Evolutionary conservation across 2,329 filamentous ascomycete genomes (phyloP), one percentile per base, ranked within the genome.

Genomic region (Pyricularia pennisetigena): DNA sequence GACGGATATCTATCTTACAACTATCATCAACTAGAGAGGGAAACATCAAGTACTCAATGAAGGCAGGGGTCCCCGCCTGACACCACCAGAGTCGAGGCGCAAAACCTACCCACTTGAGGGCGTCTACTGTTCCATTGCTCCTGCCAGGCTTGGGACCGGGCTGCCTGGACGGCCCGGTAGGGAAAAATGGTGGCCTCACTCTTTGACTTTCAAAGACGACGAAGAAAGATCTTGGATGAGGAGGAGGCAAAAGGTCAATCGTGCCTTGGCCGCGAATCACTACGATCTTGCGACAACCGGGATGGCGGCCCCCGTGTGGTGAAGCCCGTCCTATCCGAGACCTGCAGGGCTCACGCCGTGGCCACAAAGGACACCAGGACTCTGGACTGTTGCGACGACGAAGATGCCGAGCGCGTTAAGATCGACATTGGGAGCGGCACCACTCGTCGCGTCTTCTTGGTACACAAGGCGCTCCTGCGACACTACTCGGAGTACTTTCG

Each of bases 401-500:
- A 54, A 7, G 57, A 61, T 28, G 65, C 35, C 10, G 66, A 67
- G n/a, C 20, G 68, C 26, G 64, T 67, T 61, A 67, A 32, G 61
- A 32, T 69, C 35, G 64, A 64, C 28, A 61, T 67, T 14, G 68
- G 68, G 8, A 10, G 14, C 23, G 68, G 61, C 23, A 16, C 24
- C 14, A 41, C 26, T 49, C 57, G 68, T 7, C 49, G 24, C 35
- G 30, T 26, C 32, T 70, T 70, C 66, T n/a, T 67, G 24, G 61
- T 70, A 12, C 69, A 69, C 35, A 68, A 68, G 66, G 8, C 28
- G 23, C 66, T 73, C 66, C 71, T 68, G 20, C 68, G 70, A 16
- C 64, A 68, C 14, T 62, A 67, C 67, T 69, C 69, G 20, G 65
- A 68, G 14, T 69, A 71, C 66, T 70, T 69, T 30, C 24, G 62